Percentiles rank a stretch among this genome's conserved stretches.
Evolutionary conservation across 2,329 filamentous ascomycete species (phyloP).

Genomic region (Atkinsonella texensis): DNA sequence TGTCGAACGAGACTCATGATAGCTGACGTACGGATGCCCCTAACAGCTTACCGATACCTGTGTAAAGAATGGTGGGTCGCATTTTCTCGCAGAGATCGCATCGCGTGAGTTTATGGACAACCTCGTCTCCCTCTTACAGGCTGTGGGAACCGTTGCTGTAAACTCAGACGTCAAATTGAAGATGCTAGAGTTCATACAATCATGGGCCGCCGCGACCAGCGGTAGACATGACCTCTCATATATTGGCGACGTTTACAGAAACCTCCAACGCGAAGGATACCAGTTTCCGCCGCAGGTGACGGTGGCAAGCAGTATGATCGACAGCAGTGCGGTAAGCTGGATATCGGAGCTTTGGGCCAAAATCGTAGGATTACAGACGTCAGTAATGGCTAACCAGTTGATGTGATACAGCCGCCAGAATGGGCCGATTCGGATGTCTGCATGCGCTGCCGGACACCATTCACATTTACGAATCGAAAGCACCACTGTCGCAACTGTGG

Average conservation of each 20-base stretch:
- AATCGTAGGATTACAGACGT: neutral
- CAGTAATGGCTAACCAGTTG: neutral
- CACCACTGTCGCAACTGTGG: conserved; percentile 98
- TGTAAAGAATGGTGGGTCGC: conserved; percentile 92
- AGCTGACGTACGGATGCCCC: neutral
- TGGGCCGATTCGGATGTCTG: conserved; percentile 98
- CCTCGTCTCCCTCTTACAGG: conserved; percentile 76
- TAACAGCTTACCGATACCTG: conserved; percentile 86
- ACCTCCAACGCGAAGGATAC: conserved; percentile 73
- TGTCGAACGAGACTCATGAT: neutral
- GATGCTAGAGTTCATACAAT: conserved; percentile 87
- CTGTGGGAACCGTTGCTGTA: conserved; percentile 58
- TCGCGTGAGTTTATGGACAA: conserved; percentile 99
- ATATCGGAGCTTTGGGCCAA: neutral
- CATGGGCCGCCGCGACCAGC: conserved; percentile 84
- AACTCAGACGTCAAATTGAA: conserved; percentile 80
- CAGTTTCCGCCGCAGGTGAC: conserved; percentile 77
- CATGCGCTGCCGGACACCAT: conserved; percentile 90
- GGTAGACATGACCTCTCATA: conserved; percentile 73
- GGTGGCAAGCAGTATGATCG: conserved; percentile 93
- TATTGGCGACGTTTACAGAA: conserved; percentile 76
- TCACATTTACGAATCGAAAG: conserved; percentile 96
- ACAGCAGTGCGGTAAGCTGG: conserved; percentile 72
- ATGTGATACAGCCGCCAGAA: conserved; percentile 61
- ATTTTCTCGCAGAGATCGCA: conserved; percentile 91